Evolutionary conservation across 108 stramenopile genomes (phyloP).

Genomic region (Epithemia pelagica): DNA sequence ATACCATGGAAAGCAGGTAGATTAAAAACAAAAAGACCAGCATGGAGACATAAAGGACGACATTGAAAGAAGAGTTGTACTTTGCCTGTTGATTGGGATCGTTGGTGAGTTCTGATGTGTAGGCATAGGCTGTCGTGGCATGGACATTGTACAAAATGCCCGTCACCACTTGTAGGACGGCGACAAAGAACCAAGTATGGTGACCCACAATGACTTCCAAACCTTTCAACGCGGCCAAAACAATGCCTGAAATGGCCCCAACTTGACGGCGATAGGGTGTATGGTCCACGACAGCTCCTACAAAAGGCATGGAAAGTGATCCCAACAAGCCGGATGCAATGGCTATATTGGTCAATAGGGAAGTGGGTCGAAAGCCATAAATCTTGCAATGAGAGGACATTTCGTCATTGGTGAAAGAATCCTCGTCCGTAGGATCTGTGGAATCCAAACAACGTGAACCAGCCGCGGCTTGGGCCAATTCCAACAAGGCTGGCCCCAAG

Average conservation of each 20-base stretch:
- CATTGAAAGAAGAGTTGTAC: slow-evolving; percentile 24
- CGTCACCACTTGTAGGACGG: slow-evolving; percentile 39
- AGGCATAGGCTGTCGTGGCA: slow-evolving; percentile 7
- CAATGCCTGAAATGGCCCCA: slow-evolving; percentile 34
- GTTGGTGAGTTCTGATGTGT: slow-evolving; percentile 49
- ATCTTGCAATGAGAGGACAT: not conserved
- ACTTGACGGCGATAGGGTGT: slow-evolving; percentile 44
- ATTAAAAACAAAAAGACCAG: slow-evolving; percentile 25
- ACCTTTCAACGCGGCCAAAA: slow-evolving; percentile 26
- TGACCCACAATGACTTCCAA: slow-evolving; percentile 44
- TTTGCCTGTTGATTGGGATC: slow-evolving; percentile 34
- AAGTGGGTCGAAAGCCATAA: slow-evolving; percentile 24
- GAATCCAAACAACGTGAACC: not conserved
- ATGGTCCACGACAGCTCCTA: slow-evolving; percentile 70
- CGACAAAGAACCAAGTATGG: slow-evolving; percentile 46
- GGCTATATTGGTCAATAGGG: slow-evolving; percentile 50
- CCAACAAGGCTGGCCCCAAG: slow-evolving; percentile 46
- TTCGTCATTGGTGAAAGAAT: too few species aligned
- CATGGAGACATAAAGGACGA: slow-evolving; percentile 19
- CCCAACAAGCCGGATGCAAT: slow-evolving; percentile 45
- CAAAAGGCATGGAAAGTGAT: slow-evolving; percentile 47
- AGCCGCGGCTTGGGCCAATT: slow-evolving; percentile 36
- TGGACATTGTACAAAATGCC: slow-evolving; percentile 8
- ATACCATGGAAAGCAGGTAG: slow-evolving; percentile 10
- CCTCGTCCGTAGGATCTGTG: not conserved